Conservation (phyloP, 768 basidiomycete species). For the Suillus subalutaceus region DNA sequence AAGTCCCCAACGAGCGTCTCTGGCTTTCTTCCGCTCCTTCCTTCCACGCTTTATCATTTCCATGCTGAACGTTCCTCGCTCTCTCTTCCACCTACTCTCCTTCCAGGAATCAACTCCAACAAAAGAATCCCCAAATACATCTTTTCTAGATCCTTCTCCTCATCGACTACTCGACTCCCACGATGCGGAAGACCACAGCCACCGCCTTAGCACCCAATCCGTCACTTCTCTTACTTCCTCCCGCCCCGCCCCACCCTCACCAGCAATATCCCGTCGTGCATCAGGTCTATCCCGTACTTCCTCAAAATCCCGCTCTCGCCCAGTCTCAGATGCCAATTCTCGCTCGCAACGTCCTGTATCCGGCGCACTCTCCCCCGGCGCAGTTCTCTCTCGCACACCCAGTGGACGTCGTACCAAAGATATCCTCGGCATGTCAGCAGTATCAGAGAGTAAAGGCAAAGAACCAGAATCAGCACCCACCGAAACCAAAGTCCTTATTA, state of each 20-base stretch:
- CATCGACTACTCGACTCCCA: slow-evolving; percentile 6
- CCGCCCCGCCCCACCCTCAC: slow-evolving; percentile 66
- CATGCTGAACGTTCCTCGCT: slow-evolving; percentile 33
- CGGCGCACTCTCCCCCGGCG: slow-evolving; percentile 7
- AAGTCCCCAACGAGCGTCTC: slow-evolving; percentile 28
- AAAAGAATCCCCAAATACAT: background rate
- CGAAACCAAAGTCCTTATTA: slow-evolving; percentile 28
- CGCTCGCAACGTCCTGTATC: slow-evolving; percentile 24
- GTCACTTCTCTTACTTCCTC: slow-evolving; percentile 44
- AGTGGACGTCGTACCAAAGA: slow-evolving; percentile 25
- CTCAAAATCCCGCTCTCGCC: slow-evolving; percentile 23
- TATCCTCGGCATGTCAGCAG: slow-evolving; percentile 18
- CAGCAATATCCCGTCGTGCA: slow-evolving; percentile 48
- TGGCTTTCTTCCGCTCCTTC: slow-evolving; percentile 29
- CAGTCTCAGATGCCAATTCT: slow-evolving; percentile 27
- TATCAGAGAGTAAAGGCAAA: slow-evolving; percentile 15
- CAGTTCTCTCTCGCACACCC: slow-evolving; percentile 17
- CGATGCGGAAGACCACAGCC: slow-evolving; percentile 5
- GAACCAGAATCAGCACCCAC: background rate
- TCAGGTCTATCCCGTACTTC: slow-evolving; percentile 35
- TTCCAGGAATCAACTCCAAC: slow-evolving; percentile 27
- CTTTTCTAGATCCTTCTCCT: slow-evolving; percentile 26
- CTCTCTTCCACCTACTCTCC: slow-evolving; percentile 27
- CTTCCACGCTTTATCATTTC: slow-evolving; percentile 28
- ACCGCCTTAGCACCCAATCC: slow-evolving; percentile 29